Percentiles rank a stretch among this genome's conserved stretches.
Conservation (phyloP, 352 stramenopile genomes). For the Globisporangium carolinianum region DNA sequence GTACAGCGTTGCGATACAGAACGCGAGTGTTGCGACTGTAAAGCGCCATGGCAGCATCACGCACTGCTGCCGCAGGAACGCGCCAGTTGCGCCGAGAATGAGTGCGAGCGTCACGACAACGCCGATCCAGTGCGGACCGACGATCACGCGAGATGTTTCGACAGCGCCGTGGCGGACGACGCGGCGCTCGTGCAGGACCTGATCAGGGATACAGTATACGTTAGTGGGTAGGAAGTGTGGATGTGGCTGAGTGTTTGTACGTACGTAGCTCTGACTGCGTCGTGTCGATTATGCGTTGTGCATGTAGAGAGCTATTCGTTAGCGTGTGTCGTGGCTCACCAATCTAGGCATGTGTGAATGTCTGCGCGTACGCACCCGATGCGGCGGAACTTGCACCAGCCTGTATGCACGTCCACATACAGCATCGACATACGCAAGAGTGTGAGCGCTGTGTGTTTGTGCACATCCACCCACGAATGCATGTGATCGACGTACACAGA, state of each 20-base stretch:
- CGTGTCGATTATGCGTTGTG: too few species aligned
- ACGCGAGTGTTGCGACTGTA: slow-evolving; percentile 43
- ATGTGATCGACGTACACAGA: slow-evolving; percentile 24
- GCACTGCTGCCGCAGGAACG: slow-evolving; percentile 65
- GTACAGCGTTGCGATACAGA: slow-evolving; percentile 53
- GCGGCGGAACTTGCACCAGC: slow-evolving; percentile 45
- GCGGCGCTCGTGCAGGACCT: slow-evolving; percentile 48
- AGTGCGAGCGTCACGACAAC: slow-evolving; percentile 61
- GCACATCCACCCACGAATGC: background rate
- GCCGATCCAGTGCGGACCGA: slow-evolving; percentile 79
- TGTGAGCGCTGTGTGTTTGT: background rate
- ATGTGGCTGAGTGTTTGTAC: background rate
- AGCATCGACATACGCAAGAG: background rate
- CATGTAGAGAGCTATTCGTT: too few species aligned
- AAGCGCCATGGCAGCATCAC: slow-evolving; percentile 41
- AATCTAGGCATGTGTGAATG: background rate
- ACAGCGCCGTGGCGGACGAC: slow-evolving; percentile 18
- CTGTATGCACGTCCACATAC: background rate
- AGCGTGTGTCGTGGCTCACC: too few species aligned
- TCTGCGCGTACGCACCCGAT: slow-evolving; percentile 21
- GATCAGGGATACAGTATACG: background rate
- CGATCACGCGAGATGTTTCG: slow-evolving; percentile 30
- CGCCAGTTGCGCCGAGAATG: slow-evolving; percentile 42
- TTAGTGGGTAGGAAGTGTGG: background rate
- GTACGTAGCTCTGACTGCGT: slow-evolving; percentile 21